Conservation (phyloP, 495 filamentous ascomycete genomes). For the Hyaloscypha finlandica region DNA sequence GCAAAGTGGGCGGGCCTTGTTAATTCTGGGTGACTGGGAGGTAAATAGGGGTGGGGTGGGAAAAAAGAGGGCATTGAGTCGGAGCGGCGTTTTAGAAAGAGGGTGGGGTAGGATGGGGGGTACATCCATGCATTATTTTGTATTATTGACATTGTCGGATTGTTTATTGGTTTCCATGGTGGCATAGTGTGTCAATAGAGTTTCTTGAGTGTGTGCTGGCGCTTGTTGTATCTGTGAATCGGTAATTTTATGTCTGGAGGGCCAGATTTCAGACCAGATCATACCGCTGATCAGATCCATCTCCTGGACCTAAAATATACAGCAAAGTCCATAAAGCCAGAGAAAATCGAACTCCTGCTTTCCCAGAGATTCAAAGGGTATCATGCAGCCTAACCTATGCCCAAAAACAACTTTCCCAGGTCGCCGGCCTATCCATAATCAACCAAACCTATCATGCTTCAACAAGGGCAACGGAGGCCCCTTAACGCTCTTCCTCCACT, state of each 20-base stretch:
- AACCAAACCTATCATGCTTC: background rate
- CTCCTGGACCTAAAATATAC: too few relatives aligned
- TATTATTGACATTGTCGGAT: background rate
- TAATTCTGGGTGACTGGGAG: background rate
- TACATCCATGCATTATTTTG: background rate
- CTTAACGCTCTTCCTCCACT: background rate
- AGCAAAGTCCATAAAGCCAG: too few relatives aligned
- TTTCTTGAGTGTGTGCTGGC: background rate
- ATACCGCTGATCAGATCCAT: too few relatives aligned
- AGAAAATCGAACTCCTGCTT: too few relatives aligned
- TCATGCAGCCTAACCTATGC: too few relatives aligned
- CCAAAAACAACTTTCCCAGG: too few relatives aligned
- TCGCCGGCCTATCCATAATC: background rate
- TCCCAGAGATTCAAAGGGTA: too few relatives aligned
- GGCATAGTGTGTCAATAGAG: slow-evolving; percentile 3
- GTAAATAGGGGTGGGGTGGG: background rate
- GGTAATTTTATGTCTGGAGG: too few relatives aligned
- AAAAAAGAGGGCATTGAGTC: background rate
- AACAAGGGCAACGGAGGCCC: background rate
- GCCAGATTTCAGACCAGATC: too few relatives aligned
- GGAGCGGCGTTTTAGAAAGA: background rate
- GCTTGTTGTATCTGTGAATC: too few relatives aligned
- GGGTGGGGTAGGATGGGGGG: background rate
- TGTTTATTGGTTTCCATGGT: background rate
- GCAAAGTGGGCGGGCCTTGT: background rate